Evolutionary conservation across 352 stramenopile species (phyloP).

Genomic region (Phytopythium helicoides): DNA sequence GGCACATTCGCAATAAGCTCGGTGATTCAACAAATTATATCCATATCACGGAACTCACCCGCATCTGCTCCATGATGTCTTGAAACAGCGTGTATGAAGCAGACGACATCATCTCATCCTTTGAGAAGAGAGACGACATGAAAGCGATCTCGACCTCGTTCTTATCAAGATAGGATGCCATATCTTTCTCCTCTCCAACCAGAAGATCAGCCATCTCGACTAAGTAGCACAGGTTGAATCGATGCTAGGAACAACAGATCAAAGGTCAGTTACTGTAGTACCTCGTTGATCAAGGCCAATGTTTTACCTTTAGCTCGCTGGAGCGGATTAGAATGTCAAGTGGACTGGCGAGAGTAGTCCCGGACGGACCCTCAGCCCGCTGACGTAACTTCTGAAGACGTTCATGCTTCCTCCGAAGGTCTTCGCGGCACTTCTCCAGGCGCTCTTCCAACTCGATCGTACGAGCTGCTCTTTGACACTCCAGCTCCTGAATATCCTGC

Average conservation of each 20-base stretch:
- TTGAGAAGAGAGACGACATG: conserved; percentile 34
- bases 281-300: neutral
- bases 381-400: conserved; percentile 38
- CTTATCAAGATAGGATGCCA: conserved; percentile 34
- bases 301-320: conserved; percentile 53
- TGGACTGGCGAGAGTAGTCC: conserved; percentile 20
- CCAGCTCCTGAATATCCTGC: conserved; percentile 22
- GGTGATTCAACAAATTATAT: neutral
- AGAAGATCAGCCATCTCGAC: conserved; percentile 27
- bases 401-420: conserved; percentile 37
- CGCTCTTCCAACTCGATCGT: conserved; percentile 11
- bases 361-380: conserved; percentile 11
- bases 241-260: conserved; percentile 18
- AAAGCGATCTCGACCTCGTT: conserved; percentile 25
- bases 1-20: neutral
- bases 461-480: conserved; percentile 13
- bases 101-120: conserved; percentile 21
- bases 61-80: conserved; percentile 35
- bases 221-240: conserved; percentile 38
- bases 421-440: conserved; percentile 22
- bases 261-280: neutral
- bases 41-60: conserved; percentile 25
- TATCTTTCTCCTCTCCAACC: conserved; percentile 33
- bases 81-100: conserved; percentile 24
- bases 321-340: conserved; percentile 46